A percentile compares a stretch with the other conserved stretches of the same genome.
Evolutionary conservation across 2,329 filamentous ascomycete genomes (phyloP).

Genomic region (Sporothrix euskadiensis): DNA sequence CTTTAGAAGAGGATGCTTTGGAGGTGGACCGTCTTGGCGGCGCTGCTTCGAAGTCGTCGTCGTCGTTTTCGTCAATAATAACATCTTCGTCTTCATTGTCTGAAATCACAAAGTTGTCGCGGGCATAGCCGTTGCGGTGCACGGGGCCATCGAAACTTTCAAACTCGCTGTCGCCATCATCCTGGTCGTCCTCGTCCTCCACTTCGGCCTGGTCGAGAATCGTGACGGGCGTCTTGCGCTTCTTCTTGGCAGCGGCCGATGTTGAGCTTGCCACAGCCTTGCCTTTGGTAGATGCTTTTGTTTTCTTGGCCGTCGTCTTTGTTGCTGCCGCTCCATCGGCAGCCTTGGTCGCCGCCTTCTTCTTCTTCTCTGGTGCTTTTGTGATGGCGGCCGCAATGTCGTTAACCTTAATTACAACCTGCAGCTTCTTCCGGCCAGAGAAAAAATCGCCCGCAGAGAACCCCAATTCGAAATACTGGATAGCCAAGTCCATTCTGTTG

Average conservation of each 20-base stretch:
- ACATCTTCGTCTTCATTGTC: slow-evolving; percentile 37
- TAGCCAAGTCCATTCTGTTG: slow-evolving; percentile 66
- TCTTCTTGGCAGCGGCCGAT: slow-evolving; percentile 13
- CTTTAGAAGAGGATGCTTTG: not conserved
- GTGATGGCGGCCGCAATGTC: slow-evolving; percentile 27
- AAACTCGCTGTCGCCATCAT: slow-evolving; percentile 44
- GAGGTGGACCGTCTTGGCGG: not conserved
- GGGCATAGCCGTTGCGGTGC: slow-evolving; percentile 49
- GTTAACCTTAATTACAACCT: slow-evolving; percentile 44
- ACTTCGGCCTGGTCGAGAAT: slow-evolving; percentile 41
- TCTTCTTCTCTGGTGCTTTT: slow-evolving; percentile 1
- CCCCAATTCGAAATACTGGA: slow-evolving; percentile 66
- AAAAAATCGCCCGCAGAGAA: slow-evolving; percentile 48
- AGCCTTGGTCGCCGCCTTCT: not conserved
- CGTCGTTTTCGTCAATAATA: slow-evolving; percentile 40
- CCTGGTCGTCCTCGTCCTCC: slow-evolving; percentile 35
- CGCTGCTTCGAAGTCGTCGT: slow-evolving; percentile 41
- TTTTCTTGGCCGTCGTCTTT: slow-evolving; percentile 18
- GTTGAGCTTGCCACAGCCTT: slow-evolving; percentile 39
- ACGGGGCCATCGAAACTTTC: slow-evolving; percentile 41
- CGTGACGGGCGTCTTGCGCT: slow-evolving; percentile 27
- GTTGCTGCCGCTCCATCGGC: not conserved
- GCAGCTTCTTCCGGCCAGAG: slow-evolving; percentile 47
- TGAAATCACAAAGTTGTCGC: slow-evolving; percentile 47
- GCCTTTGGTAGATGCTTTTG: slow-evolving; percentile 8